Evolutionary conservation across 2,329 filamentous ascomycete species (phyloP), one percentile per base, ranked within the genome.

Genomic region (Exophiala sp.): DNA sequence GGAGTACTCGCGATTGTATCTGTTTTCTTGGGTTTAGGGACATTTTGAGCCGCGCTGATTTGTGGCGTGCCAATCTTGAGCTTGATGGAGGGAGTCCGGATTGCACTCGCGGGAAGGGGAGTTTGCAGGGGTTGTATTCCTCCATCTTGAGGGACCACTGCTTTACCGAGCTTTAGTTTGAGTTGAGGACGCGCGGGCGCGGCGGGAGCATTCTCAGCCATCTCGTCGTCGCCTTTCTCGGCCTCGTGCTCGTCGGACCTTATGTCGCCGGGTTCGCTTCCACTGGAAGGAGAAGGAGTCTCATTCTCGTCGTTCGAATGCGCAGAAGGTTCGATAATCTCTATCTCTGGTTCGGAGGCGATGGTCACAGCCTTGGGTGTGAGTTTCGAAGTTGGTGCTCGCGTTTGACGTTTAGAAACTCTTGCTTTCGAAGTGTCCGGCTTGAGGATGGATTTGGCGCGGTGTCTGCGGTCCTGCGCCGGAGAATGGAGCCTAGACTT

Each of bases 81-180:
- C 49, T 60, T 66, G 60, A 55, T 65, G 21, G 55, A 58, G 3
- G 61, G 61, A 9, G 61, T 62, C 8, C 59, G 55, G 11, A 49
- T 43, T 6, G 52, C 54, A 24, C 53, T 57, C 33, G 53, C 48
- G 24, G 59, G 48, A 29, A 21, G 47, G 1, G 61, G 61, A 10
- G 59, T 63, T 38, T 59, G 56, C 34, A 50, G 48, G 46, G 51
- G 34, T 12, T 51, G 56, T 29, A 48, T 51, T 35, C 20, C 52
- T 35, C 40, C 45, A 16, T 61, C 52, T 47, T 54, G 57, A 42
- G 61, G 42, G 3, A 43, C 39, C 2, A 49, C 29, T 20, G 55
- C 52, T 14, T 54, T 62, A 20, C 58, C 52, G 29, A 66, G 57
- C 40, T 65, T 66, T 47, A 68, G 56, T 55, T 65, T 68, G 10